Conservation (phyloP, 768 basidiomycete species). For the Russula dissimulans region DNA sequence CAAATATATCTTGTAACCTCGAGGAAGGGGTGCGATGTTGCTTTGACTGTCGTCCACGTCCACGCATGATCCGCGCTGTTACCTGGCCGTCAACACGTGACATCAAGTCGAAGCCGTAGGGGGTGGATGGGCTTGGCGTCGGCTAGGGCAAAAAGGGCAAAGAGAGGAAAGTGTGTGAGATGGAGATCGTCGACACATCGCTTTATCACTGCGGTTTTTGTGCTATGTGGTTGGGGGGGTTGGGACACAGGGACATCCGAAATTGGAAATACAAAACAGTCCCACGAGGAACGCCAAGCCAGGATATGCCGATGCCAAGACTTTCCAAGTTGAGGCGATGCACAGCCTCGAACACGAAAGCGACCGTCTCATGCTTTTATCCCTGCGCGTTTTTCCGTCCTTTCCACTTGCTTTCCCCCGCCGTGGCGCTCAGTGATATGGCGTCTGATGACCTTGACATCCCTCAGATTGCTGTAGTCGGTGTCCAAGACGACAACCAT, state of each 20-base stretch:
- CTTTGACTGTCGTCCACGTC: too few relatives aligned
- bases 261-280: too few relatives aligned
- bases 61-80: not conserved
- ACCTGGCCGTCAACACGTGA: not conserved
- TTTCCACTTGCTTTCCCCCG: not conserved
- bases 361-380: not conserved
- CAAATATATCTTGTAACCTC: not conserved
- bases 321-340: not conserved
- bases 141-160: too few relatives aligned
- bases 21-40: not conserved
- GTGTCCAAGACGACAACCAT: conserved; percentile 5
- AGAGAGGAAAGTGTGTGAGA: too few relatives aligned
- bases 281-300: too few relatives aligned
- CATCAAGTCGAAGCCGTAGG: not conserved
- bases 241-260: too few relatives aligned
- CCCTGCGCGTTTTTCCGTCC: not conserved
- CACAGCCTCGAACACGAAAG: not conserved
- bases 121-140: not conserved
- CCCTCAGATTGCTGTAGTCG: conserved; percentile 19
- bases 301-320: too few relatives aligned
- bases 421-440: not conserved
- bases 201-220: too few relatives aligned
- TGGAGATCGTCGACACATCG: too few relatives aligned
- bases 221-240: too few relatives aligned
- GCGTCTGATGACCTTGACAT: conserved; percentile 11